phyloP scores from a whole-genome alignment of 768 basidiomycete genomes.

The Leccinum incarnatum region DNA sequence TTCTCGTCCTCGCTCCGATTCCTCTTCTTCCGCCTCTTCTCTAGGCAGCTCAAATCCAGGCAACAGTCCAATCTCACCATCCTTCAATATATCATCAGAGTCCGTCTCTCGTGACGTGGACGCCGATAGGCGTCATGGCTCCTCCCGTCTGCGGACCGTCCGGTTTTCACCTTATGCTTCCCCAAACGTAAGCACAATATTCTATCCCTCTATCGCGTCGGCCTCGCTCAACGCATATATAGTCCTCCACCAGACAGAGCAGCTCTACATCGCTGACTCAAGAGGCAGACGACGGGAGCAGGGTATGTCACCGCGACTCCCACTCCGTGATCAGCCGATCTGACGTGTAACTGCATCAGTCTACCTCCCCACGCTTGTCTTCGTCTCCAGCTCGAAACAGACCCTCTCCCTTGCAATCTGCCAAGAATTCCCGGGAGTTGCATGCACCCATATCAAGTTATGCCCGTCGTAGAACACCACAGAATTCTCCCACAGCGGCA shows the following conservation, averaged over 20 bases:
- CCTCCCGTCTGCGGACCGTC: conserved; percentile 26
- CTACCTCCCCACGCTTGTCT: conserved; percentile 35
- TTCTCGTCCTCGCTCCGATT: conserved; percentile 36
- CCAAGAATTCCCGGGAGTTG: conserved; percentile 52
- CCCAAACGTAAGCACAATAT: conserved; percentile 21
- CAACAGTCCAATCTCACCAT: conserved; percentile 31
- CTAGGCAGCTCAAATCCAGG: conserved; percentile 36
- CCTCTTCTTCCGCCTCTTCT: conserved; percentile 47
- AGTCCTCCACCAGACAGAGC: conserved; percentile 45
- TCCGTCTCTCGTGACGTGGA: conserved; percentile 30
- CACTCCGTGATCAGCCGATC: conserved; percentile 32
- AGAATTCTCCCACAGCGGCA: conserved; percentile 66
- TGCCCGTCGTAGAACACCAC: conserved; percentile 76
- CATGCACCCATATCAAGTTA: conserved; percentile 75
- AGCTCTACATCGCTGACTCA: conserved; percentile 42
- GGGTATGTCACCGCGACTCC: conserved; percentile 36
- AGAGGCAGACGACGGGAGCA: conserved; percentile 25
- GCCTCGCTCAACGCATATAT: background rate
- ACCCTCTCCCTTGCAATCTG: conserved; percentile 44
- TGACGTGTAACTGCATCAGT: conserved; percentile 26
- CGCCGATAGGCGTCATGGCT: conserved; percentile 25
- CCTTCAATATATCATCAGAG: conserved; percentile 35
- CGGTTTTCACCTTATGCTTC: conserved; percentile 33
- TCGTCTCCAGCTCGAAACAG: conserved; percentile 44
- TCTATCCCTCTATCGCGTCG: background rate